Evolutionary conservation across 2,329 filamentous ascomycete genomes (phyloP).

Genomic region (Myotisia sp.): DNA sequence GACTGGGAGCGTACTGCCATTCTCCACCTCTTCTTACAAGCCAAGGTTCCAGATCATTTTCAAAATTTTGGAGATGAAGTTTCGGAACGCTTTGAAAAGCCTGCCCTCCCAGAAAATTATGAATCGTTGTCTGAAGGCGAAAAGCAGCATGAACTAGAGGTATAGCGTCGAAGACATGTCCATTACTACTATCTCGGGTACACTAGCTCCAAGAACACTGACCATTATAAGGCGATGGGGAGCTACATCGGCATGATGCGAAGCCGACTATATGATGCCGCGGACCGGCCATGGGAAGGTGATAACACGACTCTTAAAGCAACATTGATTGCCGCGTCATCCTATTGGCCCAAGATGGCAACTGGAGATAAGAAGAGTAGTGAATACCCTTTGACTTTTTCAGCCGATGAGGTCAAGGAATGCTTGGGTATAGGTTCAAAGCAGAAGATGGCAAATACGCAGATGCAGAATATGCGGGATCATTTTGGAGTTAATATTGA

Average conservation of each 20-base stretch:
- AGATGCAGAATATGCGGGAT: slow-evolving; percentile 13
- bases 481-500: slow-evolving; percentile 14
- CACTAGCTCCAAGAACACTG: slow-evolving; percentile 12
- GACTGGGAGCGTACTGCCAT: slow-evolving; percentile 30
- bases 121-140: slow-evolving; percentile 7
- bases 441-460: slow-evolving; percentile 15
- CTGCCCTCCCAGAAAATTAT: slow-evolving; percentile 11
- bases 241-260: slow-evolving; percentile 10
- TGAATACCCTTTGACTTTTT: slow-evolving; percentile 12
- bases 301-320: slow-evolving; percentile 15
- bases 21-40: slow-evolving; percentile 25
- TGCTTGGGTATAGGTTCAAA: slow-evolving; percentile 10
- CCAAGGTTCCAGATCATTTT: slow-evolving; percentile 27
- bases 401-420: slow-evolving; percentile 8
- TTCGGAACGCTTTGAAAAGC: slow-evolving; percentile 12
- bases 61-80: slow-evolving; percentile 24
- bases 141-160: slow-evolving; percentile 7
- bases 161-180: slow-evolving; percentile 10
- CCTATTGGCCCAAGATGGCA: slow-evolving; percentile 10
- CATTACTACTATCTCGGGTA: slow-evolving; percentile 16
- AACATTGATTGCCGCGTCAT: slow-evolving; percentile 14
- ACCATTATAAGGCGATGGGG: slow-evolving; percentile 13
- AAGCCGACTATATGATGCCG: slow-evolving; percentile 12
- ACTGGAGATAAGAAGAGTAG: background rate
- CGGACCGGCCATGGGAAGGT: slow-evolving; percentile 16